phyloP scores from a whole-genome alignment of 2,329 filamentous ascomycete genomes.

The Colletotrichum lini region DNA sequence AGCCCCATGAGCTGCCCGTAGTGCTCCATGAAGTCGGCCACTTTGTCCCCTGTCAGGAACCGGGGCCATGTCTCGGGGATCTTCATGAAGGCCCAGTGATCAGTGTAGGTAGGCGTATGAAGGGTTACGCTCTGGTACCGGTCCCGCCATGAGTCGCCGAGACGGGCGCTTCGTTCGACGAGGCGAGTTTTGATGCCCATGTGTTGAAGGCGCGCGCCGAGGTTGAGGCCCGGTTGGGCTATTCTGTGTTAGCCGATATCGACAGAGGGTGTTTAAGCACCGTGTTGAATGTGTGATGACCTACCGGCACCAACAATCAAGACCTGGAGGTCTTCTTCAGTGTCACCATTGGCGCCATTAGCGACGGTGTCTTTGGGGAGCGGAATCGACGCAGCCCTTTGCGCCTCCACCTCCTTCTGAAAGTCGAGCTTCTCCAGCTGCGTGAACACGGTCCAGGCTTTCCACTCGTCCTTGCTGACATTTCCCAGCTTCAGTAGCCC shows the following conservation, averaged over 20 bases:
- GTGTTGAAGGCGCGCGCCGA: slow-evolving; percentile 51
- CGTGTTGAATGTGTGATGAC: not conserved
- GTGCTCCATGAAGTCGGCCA: slow-evolving; percentile 63
- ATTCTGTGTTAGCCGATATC: slow-evolving; percentile 3
- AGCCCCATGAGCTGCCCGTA: slow-evolving; percentile 65
- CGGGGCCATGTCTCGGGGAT: slow-evolving; percentile 46
- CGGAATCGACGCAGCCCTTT: not conserved
- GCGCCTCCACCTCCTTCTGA: slow-evolving; percentile 35
- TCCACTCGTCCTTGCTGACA: slow-evolving; percentile 42
- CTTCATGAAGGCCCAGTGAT: slow-evolving; percentile 47
- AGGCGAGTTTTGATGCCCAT: slow-evolving; percentile 53
- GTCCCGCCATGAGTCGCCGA: slow-evolving; percentile 66
- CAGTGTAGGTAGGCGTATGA: slow-evolving; percentile 46
- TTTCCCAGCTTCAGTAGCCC: slow-evolving; percentile 45
- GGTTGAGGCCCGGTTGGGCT: slow-evolving; percentile 59
- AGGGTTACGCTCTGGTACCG: slow-evolving; percentile 56
- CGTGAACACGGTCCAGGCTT: slow-evolving; percentile 47
- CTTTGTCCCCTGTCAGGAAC: slow-evolving; percentile 61
- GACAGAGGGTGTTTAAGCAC: not conserved
- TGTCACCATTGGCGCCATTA: slow-evolving; percentile 46
- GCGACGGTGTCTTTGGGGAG: slow-evolving; percentile 1
- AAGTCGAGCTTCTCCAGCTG: slow-evolving; percentile 46
- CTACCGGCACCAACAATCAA: slow-evolving; percentile 58
- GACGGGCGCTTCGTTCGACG: slow-evolving; percentile 59
- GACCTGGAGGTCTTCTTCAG: slow-evolving; percentile 51